Evolutionary conservation across 2,329 filamentous ascomycete species (phyloP), one percentile per base, ranked within the genome.

Genomic region (Bipolaris zeicola): DNA sequence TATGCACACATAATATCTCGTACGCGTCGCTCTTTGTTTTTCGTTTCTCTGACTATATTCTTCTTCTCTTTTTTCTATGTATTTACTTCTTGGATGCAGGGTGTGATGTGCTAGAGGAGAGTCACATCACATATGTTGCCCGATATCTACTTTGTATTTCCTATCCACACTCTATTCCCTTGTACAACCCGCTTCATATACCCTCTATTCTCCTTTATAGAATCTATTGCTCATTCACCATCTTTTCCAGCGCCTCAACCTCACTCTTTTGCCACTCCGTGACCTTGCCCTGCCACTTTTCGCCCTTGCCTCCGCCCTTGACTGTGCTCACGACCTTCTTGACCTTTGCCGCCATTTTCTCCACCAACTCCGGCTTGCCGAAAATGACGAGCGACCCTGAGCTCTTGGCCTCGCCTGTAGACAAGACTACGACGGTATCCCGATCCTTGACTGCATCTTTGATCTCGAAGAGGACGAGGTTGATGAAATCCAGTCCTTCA

Each of bases 231-330:
- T 42, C 51, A 31, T 65, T 62, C 5, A 72, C 60, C 3, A 57
- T 63, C 16, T 60, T 49, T 39, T 58, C 65, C 53, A 74, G 51
- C 1, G 62, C 67, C 33, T 73, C 69, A 7, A 73, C 52, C 43
- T 74, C 70, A 10, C 69, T 68, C 22, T 69, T 74, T 44, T 66
- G 65, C 71, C 71, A 74, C 38, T 71, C 69, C 0, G 59, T 62
- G 5, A 73, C 65, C 53, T 74, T 73, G 11, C 70, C 70, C 45
- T 73, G 70, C 71, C 71, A 73, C 44, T 72, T 74, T 36, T 68
- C 67, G 3, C 70, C 70, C 41, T 67, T 73, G 1, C 71, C 71
- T 13, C 71, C 71, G 18, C 71, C 71, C 46, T 73, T 74, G 1
- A 58, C 66, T 13, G 62, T 62, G 36, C 61, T 64, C 6, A 74